These are phyloP conservation scores for Paraphoma sp. DNA, from an alignment of 2,329 filamentous ascomycete genomes.

Conservation along the genomic window DNA sequence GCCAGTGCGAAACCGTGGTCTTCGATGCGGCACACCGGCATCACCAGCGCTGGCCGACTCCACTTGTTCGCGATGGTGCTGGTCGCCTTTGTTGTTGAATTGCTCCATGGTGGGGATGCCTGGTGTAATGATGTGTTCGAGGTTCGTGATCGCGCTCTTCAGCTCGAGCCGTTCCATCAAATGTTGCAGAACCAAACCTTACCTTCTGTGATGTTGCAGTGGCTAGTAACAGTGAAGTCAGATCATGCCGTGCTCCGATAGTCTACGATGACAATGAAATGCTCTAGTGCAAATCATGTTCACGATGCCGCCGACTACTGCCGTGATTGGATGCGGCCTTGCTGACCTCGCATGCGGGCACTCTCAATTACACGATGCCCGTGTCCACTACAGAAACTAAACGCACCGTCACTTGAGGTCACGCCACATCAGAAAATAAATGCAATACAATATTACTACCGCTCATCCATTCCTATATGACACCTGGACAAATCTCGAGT, in stretches of 20 bases:
- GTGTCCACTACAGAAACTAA: too few species aligned
- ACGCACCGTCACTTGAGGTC: neutral
- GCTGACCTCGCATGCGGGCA: neutral
- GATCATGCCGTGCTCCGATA: neutral
- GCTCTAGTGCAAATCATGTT: neutral
- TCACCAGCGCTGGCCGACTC: neutral
- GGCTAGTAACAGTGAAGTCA: neutral
- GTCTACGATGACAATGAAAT: neutral
- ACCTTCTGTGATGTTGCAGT: too few species aligned
- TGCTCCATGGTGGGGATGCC: neutral
- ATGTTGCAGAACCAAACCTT: neutral
- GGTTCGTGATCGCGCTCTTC: neutral
- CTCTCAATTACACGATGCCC: neutral
- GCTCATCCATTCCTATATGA: neutral
- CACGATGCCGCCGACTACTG: neutral
- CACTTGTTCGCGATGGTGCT: neutral
- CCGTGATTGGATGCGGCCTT: neutral
- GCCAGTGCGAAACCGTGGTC: neutral
- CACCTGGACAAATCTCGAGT: neutral
- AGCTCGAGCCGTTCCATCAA: neutral
- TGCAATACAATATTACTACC: slow-evolving; percentile 8
- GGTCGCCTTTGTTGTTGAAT: neutral
- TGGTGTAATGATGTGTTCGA: too few species aligned
- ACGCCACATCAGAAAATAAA: neutral
- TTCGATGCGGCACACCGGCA: neutral